Percentiles rank a stretch among this genome's conserved stretches.
Evolutionary conservation across 345 rosid species (phyloP).

Genomic region (Citropsis articulata): DNA sequence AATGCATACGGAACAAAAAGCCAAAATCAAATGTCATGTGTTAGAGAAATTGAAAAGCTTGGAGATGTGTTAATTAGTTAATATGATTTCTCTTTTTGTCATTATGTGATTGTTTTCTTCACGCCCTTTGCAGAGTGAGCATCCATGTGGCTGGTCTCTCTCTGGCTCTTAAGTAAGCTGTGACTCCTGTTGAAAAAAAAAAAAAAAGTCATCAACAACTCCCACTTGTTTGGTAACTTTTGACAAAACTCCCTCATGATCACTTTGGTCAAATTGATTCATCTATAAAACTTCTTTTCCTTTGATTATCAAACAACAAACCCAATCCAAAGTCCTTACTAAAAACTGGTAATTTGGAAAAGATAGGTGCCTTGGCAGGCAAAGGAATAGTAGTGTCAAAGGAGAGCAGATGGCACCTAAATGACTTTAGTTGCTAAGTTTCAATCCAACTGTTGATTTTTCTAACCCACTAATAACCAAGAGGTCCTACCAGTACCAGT

Average conservation of each 20-base stretch:
- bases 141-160: slow-evolving; percentile 10
- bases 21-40: background rate
- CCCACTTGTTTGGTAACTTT: slow-evolving; percentile 30
- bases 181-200: background rate
- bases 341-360: background rate
- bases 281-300: background rate
- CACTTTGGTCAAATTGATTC: background rate
- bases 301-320: background rate
- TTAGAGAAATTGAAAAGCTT: background rate
- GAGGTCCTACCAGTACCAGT: slow-evolving; percentile 1
- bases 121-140: background rate
- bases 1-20: too few relatives aligned
- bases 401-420: slow-evolving; percentile 16
- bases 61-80: background rate
- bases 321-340: background rate
- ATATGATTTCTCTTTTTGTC: slow-evolving; percentile 7
- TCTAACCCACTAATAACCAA: background rate
- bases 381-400: background rate
- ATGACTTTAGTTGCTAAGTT: slow-evolving; percentile 8
- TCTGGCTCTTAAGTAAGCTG: background rate
- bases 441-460: background rate
- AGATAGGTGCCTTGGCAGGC: background rate
- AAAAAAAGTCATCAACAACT: slow-evolving; percentile 24
- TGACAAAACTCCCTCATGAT: slow-evolving; percentile 14
- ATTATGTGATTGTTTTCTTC: background rate